phyloP scores from a whole-genome alignment of 2,329 filamentous ascomycete species.

The Talaromyces sp. region DNA sequence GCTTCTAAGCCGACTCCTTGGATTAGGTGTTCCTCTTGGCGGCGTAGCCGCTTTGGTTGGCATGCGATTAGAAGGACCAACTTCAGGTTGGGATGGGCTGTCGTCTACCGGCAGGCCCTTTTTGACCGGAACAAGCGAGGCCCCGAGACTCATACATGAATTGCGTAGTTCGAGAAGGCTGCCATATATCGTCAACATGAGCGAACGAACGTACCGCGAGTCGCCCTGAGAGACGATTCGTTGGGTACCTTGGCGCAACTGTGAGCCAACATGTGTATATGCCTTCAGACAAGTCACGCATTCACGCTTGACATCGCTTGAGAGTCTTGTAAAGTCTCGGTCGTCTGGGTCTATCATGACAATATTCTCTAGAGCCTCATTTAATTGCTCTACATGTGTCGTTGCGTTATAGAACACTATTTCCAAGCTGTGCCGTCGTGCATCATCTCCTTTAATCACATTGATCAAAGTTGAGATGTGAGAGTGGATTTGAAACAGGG shows the following conservation, averaged over 20 bases:
- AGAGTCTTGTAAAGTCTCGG: constrained; percentile 39
- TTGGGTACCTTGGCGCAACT: constrained; percentile 44
- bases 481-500: constrained; percentile 49
- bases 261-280: constrained; percentile 46
- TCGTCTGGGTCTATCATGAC: constrained; percentile 48
- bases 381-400: constrained; percentile 53
- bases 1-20: constrained; percentile 44
- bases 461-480: constrained; percentile 44
- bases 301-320: constrained; percentile 42
- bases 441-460: constrained; percentile 43
- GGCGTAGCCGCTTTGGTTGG: constrained; percentile 37
- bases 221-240: constrained; percentile 55
- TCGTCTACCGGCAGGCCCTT: constrained; percentile 19
- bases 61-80: constrained; percentile 24
- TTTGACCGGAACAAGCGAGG: constrained; percentile 31
- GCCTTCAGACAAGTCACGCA: constrained; percentile 47
- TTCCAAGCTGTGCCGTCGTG: constrained; percentile 49
- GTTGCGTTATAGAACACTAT: constrained; percentile 55
- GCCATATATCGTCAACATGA: constrained; percentile 56
- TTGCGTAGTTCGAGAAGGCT: constrained; percentile 58
- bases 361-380: constrained; percentile 49
- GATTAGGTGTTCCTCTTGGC: constrained; percentile 42
- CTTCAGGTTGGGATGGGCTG: constrained; percentile 26
- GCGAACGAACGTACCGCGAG: constrained; percentile 53
- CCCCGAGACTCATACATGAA: constrained; percentile 50